Base-by-base conservation (phyloP, 495 filamentous ascomycete genomes). In the Podospora anserina region DNA sequence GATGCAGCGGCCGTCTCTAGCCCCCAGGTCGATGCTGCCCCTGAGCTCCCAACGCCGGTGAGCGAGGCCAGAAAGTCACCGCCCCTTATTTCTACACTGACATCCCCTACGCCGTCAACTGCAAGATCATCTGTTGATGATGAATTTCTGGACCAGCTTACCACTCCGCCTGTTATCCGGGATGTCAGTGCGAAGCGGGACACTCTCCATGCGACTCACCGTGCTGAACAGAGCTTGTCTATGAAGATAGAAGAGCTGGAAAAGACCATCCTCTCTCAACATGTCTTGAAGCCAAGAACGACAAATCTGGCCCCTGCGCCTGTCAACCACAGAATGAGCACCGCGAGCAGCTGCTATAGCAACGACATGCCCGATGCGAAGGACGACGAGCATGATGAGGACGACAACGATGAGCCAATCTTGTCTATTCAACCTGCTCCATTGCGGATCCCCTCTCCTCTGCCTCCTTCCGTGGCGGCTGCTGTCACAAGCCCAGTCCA, bases 231-330 rank as follows among this genome's bases (percentile, higher is more conserved):
- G 13, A 84, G 82, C 60, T 61, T 83, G 62, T 78, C 79, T 15
- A 82, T 81, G 78, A 78, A 74, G 65, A 79, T 82, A n/a, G 82
- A 84, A 64, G 78, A 81, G 61, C 64, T 79, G 2, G 80, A 78
- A 61, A 75, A 75, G 64, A 71, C 70, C 3, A 71, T 77, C 5
- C 30, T 77, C 11, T 72, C 73, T 27, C 73, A 77, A 64, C 61
- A 71, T 16, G 44, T 49, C 0, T 70, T 32, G 20, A 44, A 63
- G 23, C 27, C 34, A 26, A 32, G 75, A 32, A 63, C 67, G 9
- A 15, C 61, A 19, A 60, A 34, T 13, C 63, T 62, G 20, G 16
- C 32, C 9, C 54, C 55, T 20, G 49, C 13, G 0, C 27, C 65
- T 11, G 27, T 66, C 18, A 30, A 26, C 30, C 53, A 32, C 13